Base-by-base conservation (phyloP, 1,139 yeast species). In the Torulaspora pretoriensis region DNA sequence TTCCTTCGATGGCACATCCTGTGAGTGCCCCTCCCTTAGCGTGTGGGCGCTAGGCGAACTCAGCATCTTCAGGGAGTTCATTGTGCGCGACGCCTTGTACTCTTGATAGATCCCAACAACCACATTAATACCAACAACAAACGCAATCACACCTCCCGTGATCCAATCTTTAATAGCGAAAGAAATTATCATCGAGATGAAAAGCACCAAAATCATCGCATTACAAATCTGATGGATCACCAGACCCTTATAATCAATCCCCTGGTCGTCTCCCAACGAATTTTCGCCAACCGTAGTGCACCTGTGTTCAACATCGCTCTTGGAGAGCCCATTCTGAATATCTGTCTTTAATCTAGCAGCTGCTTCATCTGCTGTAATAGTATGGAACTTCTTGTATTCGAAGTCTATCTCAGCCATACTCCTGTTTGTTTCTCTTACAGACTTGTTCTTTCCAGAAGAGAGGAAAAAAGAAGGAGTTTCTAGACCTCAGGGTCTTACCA, bases 41-140 rank as follows among this genome's bases (percentile, higher is more conserved):
- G 92, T 77, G 58, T 88, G 89, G 8, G 97, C 95, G 59, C 83
- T 87, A 14, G 96, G 96, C 0, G 98, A 97, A 8, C 90, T 96
- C 55, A 92, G 75, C 57, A 84, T 83, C 63, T 84, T 89, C 55
- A 92, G 76, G 0, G 97, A 97, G 62, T 89, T 95, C 58, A 92
- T 73, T 4, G 96, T 86, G 70, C 92, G 86, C 61, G 94, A 97
- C 0, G 96, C 87, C 58, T 97, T 77, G 64, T 89, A 90, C 64
- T 94, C 98, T 67, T 92, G 98, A 30, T 89, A 86, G 63, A 92
- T 85, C 0, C 98, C 98, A 25, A 92, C 97, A 1, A 90, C 77
- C 9, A 92, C 97, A 38, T 92, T 97, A 54, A 92, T 85, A 33
- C 83, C 63, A 40, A 92, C 87, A n/a, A 97, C 97, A 51, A 88